phyloP scores from a whole-genome alignment of 2,329 filamentous ascomycete species.

The Balansia obtecta region DNA sequence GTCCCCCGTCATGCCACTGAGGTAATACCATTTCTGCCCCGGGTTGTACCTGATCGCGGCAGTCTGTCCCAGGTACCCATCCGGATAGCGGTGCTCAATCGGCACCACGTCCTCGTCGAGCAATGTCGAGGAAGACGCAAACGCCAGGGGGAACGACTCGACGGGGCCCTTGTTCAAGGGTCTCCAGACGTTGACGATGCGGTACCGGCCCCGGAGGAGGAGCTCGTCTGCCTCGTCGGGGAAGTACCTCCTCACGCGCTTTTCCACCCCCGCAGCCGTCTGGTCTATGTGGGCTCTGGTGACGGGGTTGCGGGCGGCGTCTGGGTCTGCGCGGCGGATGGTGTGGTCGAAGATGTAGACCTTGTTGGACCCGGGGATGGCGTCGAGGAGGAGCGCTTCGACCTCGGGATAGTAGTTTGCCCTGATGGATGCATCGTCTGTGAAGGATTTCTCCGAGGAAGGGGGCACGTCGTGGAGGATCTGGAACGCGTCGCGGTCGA shows the following conservation, averaged over 20 bases:
- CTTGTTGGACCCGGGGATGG: constrained; percentile 52
- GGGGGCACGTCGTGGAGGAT: constrained; percentile 46
- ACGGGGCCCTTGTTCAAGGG: constrained; percentile 33
- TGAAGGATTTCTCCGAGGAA: constrained; percentile 40
- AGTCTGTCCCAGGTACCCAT: constrained; percentile 34
- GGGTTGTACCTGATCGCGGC: constrained; percentile 29
- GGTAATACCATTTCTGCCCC: constrained; percentile 39
- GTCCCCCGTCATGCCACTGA: constrained; percentile 34
- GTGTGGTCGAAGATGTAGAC: constrained; percentile 82
- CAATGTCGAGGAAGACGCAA: constrained; percentile 38
- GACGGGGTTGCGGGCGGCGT: constrained; percentile 20
- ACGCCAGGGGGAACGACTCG: constrained; percentile 38
- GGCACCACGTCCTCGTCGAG: constrained; percentile 36
- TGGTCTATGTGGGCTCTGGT: constrained; percentile 45
- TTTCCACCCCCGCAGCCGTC: constrained; percentile 32
- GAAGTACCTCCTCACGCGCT: constrained; percentile 26
- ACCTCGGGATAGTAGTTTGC: constrained; percentile 76
- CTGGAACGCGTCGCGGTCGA: constrained; percentile 52
- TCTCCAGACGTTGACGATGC: constrained; percentile 43
- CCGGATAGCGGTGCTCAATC: constrained; percentile 36
- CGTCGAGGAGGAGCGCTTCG: constrained; percentile 53
- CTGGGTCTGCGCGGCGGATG: constrained; percentile 47
- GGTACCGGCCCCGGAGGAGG: constrained; percentile 30
- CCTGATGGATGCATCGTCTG: constrained; percentile 56
- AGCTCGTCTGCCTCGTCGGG: constrained; percentile 32